Base-by-base conservation (phyloP, 2,329 filamentous ascomycete species). In the Bipolaris zeicola region DNA sequence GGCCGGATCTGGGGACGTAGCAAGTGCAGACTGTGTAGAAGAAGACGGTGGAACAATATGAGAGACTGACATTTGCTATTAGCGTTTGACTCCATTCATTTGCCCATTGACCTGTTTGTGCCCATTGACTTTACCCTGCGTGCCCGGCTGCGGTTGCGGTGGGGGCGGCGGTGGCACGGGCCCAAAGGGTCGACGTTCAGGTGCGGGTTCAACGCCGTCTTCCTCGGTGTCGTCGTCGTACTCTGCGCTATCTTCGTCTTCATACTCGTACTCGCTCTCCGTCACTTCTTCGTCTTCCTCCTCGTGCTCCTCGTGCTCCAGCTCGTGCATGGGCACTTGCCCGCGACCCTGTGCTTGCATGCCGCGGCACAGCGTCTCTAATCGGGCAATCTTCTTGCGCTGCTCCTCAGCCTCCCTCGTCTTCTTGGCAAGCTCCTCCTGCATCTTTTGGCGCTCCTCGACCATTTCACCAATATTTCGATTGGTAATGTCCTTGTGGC, bases 401-500 rank as follows among this genome's bases (percentile, higher is more conserved):
- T 92, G 87, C 34, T 89, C 87, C 63, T 96, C 91, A 50, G 92
- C 81, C 65, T 92, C 89, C 66, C 89, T 87, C 61, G 91, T 85
- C 65, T 87, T 86, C 63, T 88, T 85, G 24, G 87, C 90, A 51
- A 93, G 82, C 63, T 91, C 88, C 63, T 89, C 86, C 63, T 92
- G 85, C 68, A 87, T 86, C 66, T 89, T 86, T 28, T 87, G 89
- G 14, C 95, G 89, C 76, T 98, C 94, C 76, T 97, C 92, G 3
- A 94, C 95, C 94, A 98, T 96, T 72, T 95, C 91, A 57, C 97
- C 86, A 72, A 99, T 97, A 76, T 96, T 98, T 64, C 91, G 89
- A 70, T 95, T 95, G 24, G 93, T 96, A 45, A 91, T 87, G 68
- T 97, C 93, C 76, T 97, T 94, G 77, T 97, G 96, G 53, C 94